Base-by-base conservation (phyloP, 139 green algal species). In the Tetradesmus lagerheimii region DNA sequence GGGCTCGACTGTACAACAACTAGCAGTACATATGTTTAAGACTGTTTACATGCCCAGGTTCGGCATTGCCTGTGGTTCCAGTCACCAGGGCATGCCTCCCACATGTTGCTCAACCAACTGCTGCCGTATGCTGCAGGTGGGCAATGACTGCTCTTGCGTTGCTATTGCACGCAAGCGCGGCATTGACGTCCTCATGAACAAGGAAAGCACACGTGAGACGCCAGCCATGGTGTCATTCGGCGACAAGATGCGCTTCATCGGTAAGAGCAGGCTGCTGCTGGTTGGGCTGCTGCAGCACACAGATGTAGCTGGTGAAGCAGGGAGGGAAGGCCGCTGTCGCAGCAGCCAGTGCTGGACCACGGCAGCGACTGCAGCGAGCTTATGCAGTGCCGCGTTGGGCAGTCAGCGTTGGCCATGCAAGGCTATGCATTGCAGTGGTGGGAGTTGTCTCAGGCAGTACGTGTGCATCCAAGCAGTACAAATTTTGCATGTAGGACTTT, bases 151-250 rank as follows among this genome's bases (percentile, higher is more conserved):
- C 71, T 84, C 67, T 3, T 89, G 85, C 53, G 85, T 89, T 4
- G 85, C 85, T 35, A 35, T 89, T 9, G 85, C 85, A 3, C 85
- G 85, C 85, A 89, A 89, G 80, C 67, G 50, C 76, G 94, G 95
- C 34, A 95, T 97, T 16, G 97, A 98, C 92, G 97, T 99, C 57
- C 90, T 99, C 31, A 94, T 99, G 76, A 99, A 99, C 94, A 98
- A 98, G 88, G 98, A 99, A 90, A 96, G 91, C 87, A 99, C 97
- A 75, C 95, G 97, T 14, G 97, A 99, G 92, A 99, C 98, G 37
- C 97, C 98, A 23, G 93, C 93, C 29, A 93, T 99, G 45, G 93
- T 99, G 18, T 97, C 95, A 31, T 99, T 99, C 89, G 94, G 92
- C 25, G 89, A 96, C 35, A 98, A 98, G 92, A 94, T 97, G 93